Evolutionary conservation across 2,329 filamentous ascomycete genomes (phyloP), one percentile per base, ranked within the genome.

Genomic region (Lecanicillium sp.): DNA sequence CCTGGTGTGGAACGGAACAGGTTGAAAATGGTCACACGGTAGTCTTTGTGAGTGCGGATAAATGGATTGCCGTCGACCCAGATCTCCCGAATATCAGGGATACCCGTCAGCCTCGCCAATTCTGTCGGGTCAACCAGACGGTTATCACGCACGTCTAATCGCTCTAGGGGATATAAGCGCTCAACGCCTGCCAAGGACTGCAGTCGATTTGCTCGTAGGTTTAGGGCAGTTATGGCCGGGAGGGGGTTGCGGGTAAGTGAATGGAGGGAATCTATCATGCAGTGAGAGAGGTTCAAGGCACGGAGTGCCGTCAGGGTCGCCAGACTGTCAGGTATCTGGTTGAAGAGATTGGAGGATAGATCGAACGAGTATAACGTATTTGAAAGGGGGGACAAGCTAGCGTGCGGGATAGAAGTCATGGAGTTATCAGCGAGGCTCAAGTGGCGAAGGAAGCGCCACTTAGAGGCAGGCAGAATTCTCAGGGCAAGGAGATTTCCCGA

Each of bases 261-360:
- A 52, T 94, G 85, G 40, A 98, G 71, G 13, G 88, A 92, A 50
- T 90, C 86, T 46, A 98, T 97, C 89, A 97, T 96, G 71, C 90
- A 97, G 53, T 94, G 85, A 4, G 90, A 94, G 18, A 98, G 71
- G 53, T 98, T 97, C 39, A 98, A 68, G 17, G 92, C 89, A 47
- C 89, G 81, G n/a, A 98, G 74, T 19, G 87, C 83, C 15, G 87
- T 88, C 42, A 98, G 69, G 9, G 79, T 85, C 11, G 89, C 84
- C 41, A 98, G 67, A 52, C 86, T 92, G 58, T 97, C 92, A 1
- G 92, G 92, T 39, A 97, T 84, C 58, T 96, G 86, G n/a, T 79
- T 81, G 59, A 98, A 94, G 22, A 95, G 77, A 54, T 98, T 98
- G 36, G 80, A 81, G 1, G 92, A 97, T 33, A 98, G 68, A 58